Evolutionary conservation across 83 land plant genomes (phyloP).

Genomic region (Thuja plicata): DNA sequence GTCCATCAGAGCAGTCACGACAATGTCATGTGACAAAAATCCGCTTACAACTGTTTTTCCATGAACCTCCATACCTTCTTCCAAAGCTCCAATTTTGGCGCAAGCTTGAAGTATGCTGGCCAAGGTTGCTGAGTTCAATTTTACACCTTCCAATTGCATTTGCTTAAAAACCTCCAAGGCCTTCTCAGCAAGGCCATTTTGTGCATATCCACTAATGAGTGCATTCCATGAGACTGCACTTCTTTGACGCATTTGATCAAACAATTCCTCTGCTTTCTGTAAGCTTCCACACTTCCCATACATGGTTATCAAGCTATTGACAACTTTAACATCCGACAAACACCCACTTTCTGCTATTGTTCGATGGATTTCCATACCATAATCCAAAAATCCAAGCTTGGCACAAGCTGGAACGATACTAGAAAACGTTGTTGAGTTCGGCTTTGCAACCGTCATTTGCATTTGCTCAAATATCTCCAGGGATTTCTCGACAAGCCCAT

Average conservation of each 20-base stretch:
- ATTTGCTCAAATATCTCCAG: neutral
- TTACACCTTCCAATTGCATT: neutral
- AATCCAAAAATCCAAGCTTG: neutral
- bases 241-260: neutral
- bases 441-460: neutral
- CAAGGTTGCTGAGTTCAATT: neutral
- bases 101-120: neutral
- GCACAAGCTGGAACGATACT: neutral
- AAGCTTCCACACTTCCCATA: slow-evolving; percentile 8
- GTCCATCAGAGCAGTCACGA: slow-evolving; percentile 1
- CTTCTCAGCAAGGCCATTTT: neutral
- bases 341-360: neutral
- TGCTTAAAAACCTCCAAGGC: neutral
- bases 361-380: slow-evolving; percentile 3
- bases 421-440: neutral
- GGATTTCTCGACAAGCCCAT: neutral
- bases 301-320: neutral
- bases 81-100: neutral
- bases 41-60: neutral
- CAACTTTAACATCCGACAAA: neutral
- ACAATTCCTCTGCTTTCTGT: neutral
- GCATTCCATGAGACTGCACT: neutral
- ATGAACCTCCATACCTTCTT: neutral
- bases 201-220: slow-evolving; percentile 1
- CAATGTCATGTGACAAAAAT: neutral